These are phyloP conservation scores for Trametes cinnabarina DNA, from an alignment of 768 basidiomycete genomes.

Conservation along the genomic window DNA sequence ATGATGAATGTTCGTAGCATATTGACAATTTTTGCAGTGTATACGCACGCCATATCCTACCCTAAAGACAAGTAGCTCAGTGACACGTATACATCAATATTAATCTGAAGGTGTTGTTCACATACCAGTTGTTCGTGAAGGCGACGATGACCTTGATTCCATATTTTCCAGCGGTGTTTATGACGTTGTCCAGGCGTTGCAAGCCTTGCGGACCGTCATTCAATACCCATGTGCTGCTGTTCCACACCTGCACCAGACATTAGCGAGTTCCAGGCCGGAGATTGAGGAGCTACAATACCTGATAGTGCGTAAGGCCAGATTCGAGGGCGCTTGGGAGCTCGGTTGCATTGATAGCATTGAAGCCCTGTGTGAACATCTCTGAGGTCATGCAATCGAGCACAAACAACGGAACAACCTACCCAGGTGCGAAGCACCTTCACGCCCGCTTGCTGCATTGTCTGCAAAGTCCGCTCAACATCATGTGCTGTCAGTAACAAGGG, in stretches of 20 bases:
- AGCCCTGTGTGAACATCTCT: slow-evolving; percentile 32
- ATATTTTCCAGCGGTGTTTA: slow-evolving; percentile 47
- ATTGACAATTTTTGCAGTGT: too few species aligned
- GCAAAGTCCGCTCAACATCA: slow-evolving; percentile 51
- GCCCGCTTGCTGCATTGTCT: slow-evolving; percentile 46
- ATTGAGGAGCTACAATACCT: slow-evolving; percentile 24
- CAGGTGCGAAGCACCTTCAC: slow-evolving; percentile 56
- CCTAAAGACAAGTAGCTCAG: slow-evolving; percentile 31
- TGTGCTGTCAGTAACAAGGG: slow-evolving; percentile 45
- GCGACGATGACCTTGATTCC: slow-evolving; percentile 51
- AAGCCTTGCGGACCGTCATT: slow-evolving; percentile 56
- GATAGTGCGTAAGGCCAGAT: slow-evolving; percentile 50
- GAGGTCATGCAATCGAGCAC: neutral
- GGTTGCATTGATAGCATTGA: slow-evolving; percentile 38
- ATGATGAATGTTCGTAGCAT: neutral
- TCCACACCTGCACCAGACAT: slow-evolving; percentile 43
- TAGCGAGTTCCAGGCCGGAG: neutral
- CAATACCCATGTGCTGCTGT: slow-evolving; percentile 44
- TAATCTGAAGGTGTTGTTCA: slow-evolving; percentile 19
- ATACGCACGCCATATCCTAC: slow-evolving; percentile 52
- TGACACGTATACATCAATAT: neutral
- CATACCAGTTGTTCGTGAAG: slow-evolving; percentile 54
- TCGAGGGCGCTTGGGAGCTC: slow-evolving; percentile 44
- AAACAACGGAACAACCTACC: slow-evolving; percentile 30
- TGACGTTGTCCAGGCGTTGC: slow-evolving; percentile 50